Evolutionary conservation across 2,329 filamentous ascomycete genomes (phyloP).

Genomic region (Colletotrichum sp.): DNA sequence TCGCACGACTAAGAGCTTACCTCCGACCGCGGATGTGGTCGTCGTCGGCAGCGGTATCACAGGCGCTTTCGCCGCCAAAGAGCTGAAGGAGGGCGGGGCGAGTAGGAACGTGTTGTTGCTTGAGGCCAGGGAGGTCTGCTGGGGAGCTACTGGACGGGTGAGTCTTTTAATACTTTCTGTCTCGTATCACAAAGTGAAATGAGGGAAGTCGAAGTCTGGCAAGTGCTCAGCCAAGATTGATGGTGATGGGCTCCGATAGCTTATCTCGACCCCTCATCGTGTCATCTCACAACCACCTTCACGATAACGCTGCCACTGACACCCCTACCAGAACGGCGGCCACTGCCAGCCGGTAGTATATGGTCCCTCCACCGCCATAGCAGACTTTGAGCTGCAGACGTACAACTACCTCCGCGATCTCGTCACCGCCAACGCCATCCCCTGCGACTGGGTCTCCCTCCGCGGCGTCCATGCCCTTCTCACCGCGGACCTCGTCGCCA

Average conservation of each 20-base stretch:
- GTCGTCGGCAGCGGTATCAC: conserved; percentile 80
- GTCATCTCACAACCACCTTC: neutral
- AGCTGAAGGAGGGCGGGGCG: conserved; percentile 51
- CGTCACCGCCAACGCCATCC: conserved; percentile 60
- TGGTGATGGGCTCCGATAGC: neutral
- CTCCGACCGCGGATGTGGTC: conserved; percentile 68
- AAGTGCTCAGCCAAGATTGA: neutral
- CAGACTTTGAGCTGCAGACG: conserved; percentile 75
- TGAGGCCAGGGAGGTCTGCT: conserved; percentile 81
- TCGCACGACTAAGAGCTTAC: conserved; percentile 68
- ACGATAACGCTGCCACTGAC: neutral
- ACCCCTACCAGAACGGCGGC: conserved; percentile 62
- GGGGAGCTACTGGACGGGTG: conserved; percentile 82
- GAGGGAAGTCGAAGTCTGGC: neutral
- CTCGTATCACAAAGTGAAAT: neutral
- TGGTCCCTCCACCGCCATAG: conserved; percentile 61
- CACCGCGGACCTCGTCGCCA: conserved; percentile 56
- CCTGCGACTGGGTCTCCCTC: conserved; percentile 72
- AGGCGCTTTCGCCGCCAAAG: conserved; percentile 73
- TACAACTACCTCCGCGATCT: conserved; percentile 65
- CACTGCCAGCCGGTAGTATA: conserved; percentile 80
- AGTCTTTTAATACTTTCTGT: conserved; percentile 37
- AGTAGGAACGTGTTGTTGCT: conserved; percentile 70
- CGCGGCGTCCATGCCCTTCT: conserved; percentile 70
- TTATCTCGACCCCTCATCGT: neutral